Evolutionary conservation across 2,329 filamentous ascomycete species (phyloP), one percentile per base, ranked within the genome.

Genomic region (Aspergillus clavatus): DNA sequence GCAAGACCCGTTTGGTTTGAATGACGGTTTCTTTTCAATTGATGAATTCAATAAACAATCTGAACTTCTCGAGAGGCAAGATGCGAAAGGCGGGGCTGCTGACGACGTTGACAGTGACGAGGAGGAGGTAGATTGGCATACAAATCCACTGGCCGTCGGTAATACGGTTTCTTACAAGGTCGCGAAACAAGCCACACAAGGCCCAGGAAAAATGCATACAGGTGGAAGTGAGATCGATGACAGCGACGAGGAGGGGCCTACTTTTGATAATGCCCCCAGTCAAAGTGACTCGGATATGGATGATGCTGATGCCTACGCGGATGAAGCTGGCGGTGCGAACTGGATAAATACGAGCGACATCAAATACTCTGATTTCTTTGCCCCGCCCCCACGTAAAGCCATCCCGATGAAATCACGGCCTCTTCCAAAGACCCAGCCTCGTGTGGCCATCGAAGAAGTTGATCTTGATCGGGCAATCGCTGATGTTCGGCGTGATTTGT

Each of bases 1-100:
- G 7, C 76, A 83, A 56, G 89, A 97, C 60, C 82, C 83, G 3
- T 78, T 93, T 61, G 89, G 89, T 5, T 80, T 98, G 24, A 97
- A 98, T 60, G 93, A 98, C 62, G 91, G 89, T 4, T 98, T 98
- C 72, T 98, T 98, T 72, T 95, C 89, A 12, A 91, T 98, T 58
- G 90, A 97, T 59, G 83, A 94, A 48, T 98, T 98, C 78, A 98
- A 98, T 75, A 88, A 85, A 63, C 87, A 94, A 63, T 88, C 89
- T 2, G 88, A 95, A 59, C 86, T 85, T 62, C 82, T 96, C 39
- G 93, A 98, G 67, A 82, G 87, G 53, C 86, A 89, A 66, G 91
- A 97, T 65, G 79, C 80, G 22, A 78, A 80, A 52, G 89, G 86
- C 22, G 87, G 91, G 54, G 81, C 81, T 28, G 83, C 86, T 56